Percentiles rank a stretch among this genome's conserved stretches.
These are phyloP conservation scores for Hanseniaspora jakobsenii DNA, from an alignment of 805 yeast genomes.

Conservation along the genomic window DNA sequence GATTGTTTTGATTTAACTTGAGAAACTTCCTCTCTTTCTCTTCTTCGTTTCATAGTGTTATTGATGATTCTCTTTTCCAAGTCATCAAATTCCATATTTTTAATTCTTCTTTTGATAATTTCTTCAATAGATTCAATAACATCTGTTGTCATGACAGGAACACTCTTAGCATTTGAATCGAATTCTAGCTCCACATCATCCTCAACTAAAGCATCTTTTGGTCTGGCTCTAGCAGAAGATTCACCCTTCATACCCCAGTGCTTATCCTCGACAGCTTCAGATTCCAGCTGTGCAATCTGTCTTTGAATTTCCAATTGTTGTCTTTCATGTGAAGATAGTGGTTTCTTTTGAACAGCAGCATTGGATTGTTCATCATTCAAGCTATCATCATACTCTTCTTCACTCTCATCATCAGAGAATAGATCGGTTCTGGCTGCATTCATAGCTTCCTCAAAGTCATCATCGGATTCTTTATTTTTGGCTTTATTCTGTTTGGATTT, in stretches of 20 bases:
- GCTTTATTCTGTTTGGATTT: constrained; percentile 15
- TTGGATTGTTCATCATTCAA: constrained; percentile 21
- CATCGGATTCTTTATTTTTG: constrained; percentile 37
- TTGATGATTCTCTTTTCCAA: constrained; percentile 59
- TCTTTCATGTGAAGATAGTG: constrained; percentile 63
- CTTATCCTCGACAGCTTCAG: constrained; percentile 80
- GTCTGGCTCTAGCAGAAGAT: constrained; percentile 67
- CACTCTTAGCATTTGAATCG: constrained; percentile 89
- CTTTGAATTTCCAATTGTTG: constrained; percentile 66
- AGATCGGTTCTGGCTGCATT: constrained; percentile 52
- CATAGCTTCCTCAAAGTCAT: constrained; percentile 50
- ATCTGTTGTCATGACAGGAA: constrained; percentile 85
- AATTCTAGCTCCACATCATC: constrained; percentile 60
- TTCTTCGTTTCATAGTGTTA: constrained; percentile 51
- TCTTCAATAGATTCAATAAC: constrained; percentile 81
- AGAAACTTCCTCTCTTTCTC: constrained; percentile 50
- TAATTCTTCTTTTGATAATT: constrained; percentile 70
- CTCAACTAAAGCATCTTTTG: constrained; percentile 67
- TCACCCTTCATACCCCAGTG: constrained; percentile 94
- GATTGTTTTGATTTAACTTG: constrained; percentile 80
- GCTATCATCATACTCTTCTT: constrained; percentile 20
- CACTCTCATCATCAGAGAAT: constrained; percentile 36
- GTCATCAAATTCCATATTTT: constrained; percentile 69
- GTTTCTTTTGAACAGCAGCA: background rate
- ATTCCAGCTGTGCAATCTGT: constrained; percentile 70